Base-by-base conservation (phyloP, 2,329 filamentous ascomycete species). In the Trichoderma pleuroti region DNA sequence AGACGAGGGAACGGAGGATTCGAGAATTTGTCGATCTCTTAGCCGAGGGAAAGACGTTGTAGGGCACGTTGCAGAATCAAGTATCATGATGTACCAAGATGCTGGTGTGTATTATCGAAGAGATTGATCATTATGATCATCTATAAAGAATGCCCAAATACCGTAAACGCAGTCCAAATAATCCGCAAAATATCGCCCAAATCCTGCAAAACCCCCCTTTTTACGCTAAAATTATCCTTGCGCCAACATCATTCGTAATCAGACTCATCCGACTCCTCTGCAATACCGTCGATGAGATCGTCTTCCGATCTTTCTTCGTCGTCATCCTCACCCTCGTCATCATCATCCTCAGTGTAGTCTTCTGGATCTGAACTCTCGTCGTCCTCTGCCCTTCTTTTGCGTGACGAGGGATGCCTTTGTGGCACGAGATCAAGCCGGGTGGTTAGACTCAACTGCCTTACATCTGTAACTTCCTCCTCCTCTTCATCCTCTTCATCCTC, bases 11-110 rank as follows among this genome's bases (percentile, higher is more conserved):
- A 73, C 26, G 76, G 74, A 78, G 80, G 70, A 84, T 87, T 28
- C 77, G 76, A 30, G 77, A 83, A 60, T 80, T 83, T 74, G 80
- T 86, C 1, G 73, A 76, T 10, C 73, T 82, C 46, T 77, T 86
- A 4, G 80, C 78, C 0, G 75, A 76, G 67, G 76, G 77, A 18
- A 79, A 80, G 64, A 78, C 77, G 1, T 64, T 80, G 28, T 78
- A 39, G 21, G n/a, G 39, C 39, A 52, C 11, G 5, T 24, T 52
- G 11, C 46, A 52, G 46, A 24, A 21, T 4, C 9, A 11, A 12
- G 46, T 24, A 21, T 52, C 21, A 52, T 52, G 5, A 52, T 24
- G 14, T 24, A 14, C n/a, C 21, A 24, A 14, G 10, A 52, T 49
- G n/a, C 2, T 52, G 46, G 11, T 52, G 21, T 24, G 46, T 49